Evolutionary conservation across 202 grass and related monocot genomes (phyloP).

Genomic region (Panicum hallii): DNA sequence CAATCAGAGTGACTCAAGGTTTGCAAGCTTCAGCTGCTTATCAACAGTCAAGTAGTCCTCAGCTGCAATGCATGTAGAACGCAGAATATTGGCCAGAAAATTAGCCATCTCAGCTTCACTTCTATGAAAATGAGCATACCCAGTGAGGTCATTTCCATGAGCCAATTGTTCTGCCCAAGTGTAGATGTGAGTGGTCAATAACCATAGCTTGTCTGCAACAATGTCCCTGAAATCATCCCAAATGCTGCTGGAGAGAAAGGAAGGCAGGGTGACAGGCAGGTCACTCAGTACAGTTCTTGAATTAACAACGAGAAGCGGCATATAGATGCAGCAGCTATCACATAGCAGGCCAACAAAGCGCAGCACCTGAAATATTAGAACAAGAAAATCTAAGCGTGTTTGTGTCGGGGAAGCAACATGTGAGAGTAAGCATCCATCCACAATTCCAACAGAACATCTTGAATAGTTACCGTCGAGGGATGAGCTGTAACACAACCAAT

Average conservation of each 20-base stretch:
- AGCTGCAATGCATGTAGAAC: slow-evolving; percentile 68
- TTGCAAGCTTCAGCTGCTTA: slow-evolving; percentile 80
- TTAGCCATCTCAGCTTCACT: slow-evolving; percentile 55
- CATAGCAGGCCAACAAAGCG: slow-evolving; percentile 79
- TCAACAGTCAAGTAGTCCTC: slow-evolving; percentile 73
- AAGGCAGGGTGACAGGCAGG: slow-evolving; percentile 79
- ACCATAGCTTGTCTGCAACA: slow-evolving; percentile 72
- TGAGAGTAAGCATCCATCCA: slow-evolving; percentile 25
- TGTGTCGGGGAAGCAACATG: slow-evolving; percentile 1
- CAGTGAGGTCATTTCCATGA: slow-evolving; percentile 24
- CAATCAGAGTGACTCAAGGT: slow-evolving; percentile 60
- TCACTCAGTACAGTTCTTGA: slow-evolving; percentile 69
- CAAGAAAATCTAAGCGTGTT: slow-evolving; percentile 18
- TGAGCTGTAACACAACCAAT: slow-evolving; percentile 75
- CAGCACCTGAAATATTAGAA: slow-evolving; percentile 63
- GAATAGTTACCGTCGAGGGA: slow-evolving; percentile 71
- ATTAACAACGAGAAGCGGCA: slow-evolving; percentile 86
- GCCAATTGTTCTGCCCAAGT: slow-evolving; percentile 56
- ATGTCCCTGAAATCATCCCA: slow-evolving; percentile 63
- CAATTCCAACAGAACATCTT: slow-evolving; percentile 24
- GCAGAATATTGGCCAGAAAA: slow-evolving; percentile 63
- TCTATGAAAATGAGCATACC: slow-evolving; percentile 49
- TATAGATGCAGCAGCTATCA: slow-evolving; percentile 80
- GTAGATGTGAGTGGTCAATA: slow-evolving; percentile 61
- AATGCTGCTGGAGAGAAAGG: slow-evolving; percentile 67